phyloP scores from a whole-genome alignment of 495 filamentous ascomycete species.

The Penicillium mononematosum region DNA sequence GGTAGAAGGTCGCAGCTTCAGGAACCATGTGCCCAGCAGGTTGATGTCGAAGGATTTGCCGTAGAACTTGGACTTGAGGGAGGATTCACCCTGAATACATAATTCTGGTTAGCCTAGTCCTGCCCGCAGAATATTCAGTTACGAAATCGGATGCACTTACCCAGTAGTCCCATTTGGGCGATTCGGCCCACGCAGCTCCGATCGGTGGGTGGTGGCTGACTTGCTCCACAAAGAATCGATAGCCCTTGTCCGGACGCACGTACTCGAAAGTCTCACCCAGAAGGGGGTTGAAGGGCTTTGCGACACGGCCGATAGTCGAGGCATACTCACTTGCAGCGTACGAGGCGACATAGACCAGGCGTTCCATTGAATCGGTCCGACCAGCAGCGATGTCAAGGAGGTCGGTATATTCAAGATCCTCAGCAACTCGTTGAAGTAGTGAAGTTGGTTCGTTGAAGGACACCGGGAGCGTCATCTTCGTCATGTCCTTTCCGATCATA shows the following conservation, averaged over 20 bases:
- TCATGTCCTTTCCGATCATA: constrained; percentile 99
- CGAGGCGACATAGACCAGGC: constrained; percentile 92
- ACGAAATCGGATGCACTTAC: constrained; percentile 35
- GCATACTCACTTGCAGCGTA: constrained; percentile 96
- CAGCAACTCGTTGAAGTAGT: constrained; percentile 89
- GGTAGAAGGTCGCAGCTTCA: constrained; percentile 74
- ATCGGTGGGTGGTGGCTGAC: constrained; percentile 97
- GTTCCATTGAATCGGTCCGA: constrained; percentile 80
- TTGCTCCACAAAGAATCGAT: constrained; percentile 97
- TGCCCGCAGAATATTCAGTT: not conserved
- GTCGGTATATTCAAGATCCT: constrained; percentile 97
- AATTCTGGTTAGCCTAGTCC: constrained; percentile 8
- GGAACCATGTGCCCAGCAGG: constrained; percentile 94
- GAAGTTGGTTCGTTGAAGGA: constrained; percentile 99
- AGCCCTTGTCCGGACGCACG: constrained; percentile 89
- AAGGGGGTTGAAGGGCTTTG: constrained; percentile 96
- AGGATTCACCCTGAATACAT: constrained; percentile 69
- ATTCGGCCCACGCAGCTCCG: constrained; percentile 90
- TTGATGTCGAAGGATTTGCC: constrained; percentile 98
- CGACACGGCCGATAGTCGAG: constrained; percentile 92
- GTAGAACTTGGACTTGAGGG: constrained; percentile 97
- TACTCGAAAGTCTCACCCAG: constrained; percentile 98
- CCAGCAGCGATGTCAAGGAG: constrained; percentile 88
- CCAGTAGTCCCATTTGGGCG: constrained; percentile 94
- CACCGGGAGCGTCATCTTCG: constrained; percentile 97